Base-by-base conservation (phyloP, 192 early-diverging fungal species). In the Backusella circina region DNA sequence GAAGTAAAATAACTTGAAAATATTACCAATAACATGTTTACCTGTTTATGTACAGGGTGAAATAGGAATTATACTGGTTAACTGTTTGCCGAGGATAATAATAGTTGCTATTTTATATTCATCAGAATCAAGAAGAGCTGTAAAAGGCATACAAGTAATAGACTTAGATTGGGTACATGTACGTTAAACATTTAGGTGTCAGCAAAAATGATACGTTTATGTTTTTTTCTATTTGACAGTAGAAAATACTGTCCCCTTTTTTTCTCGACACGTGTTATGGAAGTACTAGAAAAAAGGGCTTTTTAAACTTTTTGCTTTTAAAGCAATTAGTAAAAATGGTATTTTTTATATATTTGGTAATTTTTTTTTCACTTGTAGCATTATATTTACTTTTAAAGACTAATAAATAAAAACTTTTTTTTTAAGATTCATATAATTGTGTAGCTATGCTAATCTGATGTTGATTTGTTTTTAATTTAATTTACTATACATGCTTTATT, bases 1-100 rank as follows among this genome's bases (percentile, higher is more conserved):
- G 10, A 61, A 61, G 54, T 61, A 61, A 61, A 61, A 61, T 61
- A 61, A 61, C 54, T 61, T 61, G 54, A 61, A 61, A 61, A 61
- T 61, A 61, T 28, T 61, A 61, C 54, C 54, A 61, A 61, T 28
- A 61, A 28, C 54, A 61, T 61, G 54, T 61, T 61, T 61, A 61
- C 54, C 54, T 61, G 54, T 61, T 61, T 61, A 61, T 61, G 54
- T 26, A 61, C 54, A 28, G 54, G 54, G 23, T 13, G 23, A 61
- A 13, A 61, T 61, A 26, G 54, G 54, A 61, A 61, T 61, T 28
- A 61, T 28, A 61, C 21, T 61, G 54, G 54, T n/a, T 61, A 12
- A 61, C 12, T 61, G 54, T 26, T 61, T 57, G 54, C 23, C 44
- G 44, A 26, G 21, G 54, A 23, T 57, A 26, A 26, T 54, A 26